Percentiles rank a stretch among this genome's conserved stretches.
Conservation (phyloP, 2,329 filamentous ascomycete species). For the Epichloe uncinata region DNA sequence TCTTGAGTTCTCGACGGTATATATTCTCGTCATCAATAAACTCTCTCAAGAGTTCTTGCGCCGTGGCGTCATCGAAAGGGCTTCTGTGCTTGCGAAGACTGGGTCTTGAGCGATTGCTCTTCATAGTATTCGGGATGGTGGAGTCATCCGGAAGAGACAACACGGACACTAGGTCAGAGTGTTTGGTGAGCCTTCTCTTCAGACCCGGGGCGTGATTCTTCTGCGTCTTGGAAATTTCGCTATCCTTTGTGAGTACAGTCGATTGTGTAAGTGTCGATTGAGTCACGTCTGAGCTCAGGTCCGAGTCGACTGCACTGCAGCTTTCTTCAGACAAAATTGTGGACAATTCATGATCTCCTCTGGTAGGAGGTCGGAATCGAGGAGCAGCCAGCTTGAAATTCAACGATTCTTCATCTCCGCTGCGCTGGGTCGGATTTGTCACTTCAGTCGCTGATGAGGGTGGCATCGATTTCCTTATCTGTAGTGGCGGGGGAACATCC, state of each 20-base stretch:
- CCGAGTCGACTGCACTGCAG: slow-evolving; percentile 32
- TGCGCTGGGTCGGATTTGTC: not conserved
- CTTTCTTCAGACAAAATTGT: slow-evolving; percentile 43
- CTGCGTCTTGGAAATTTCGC: slow-evolving; percentile 11
- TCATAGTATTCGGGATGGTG: slow-evolving; percentile 43
- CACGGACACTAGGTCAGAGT: slow-evolving; percentile 88
- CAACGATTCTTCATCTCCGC: not conserved
- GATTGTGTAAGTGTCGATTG: slow-evolving; percentile 41
- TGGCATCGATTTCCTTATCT: not conserved
- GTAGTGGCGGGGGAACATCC: slow-evolving; percentile 10
- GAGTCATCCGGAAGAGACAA: slow-evolving; percentile 57
- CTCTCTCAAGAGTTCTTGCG: slow-evolving; percentile 65
- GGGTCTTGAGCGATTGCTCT: slow-evolving; percentile 60
- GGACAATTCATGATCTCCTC: slow-evolving; percentile 40
- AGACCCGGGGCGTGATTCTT: slow-evolving; percentile 37
- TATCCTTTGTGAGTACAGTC: slow-evolving; percentile 34
- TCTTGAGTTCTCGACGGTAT: slow-evolving; percentile 83
- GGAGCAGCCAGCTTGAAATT: slow-evolving; percentile 18
- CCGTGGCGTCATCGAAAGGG: slow-evolving; percentile 51
- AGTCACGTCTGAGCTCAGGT: slow-evolving; percentile 33
- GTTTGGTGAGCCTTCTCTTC: slow-evolving; percentile 71
- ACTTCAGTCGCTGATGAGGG: not conserved
- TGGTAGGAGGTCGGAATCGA: slow-evolving; percentile 35
- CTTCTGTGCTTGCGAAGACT: slow-evolving; percentile 65
- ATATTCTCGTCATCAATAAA: slow-evolving; percentile 73